These are phyloP conservation scores for Fusarium devonianum DNA, from an alignment of 2,329 filamentous ascomycete species.

Conservation along the genomic window DNA sequence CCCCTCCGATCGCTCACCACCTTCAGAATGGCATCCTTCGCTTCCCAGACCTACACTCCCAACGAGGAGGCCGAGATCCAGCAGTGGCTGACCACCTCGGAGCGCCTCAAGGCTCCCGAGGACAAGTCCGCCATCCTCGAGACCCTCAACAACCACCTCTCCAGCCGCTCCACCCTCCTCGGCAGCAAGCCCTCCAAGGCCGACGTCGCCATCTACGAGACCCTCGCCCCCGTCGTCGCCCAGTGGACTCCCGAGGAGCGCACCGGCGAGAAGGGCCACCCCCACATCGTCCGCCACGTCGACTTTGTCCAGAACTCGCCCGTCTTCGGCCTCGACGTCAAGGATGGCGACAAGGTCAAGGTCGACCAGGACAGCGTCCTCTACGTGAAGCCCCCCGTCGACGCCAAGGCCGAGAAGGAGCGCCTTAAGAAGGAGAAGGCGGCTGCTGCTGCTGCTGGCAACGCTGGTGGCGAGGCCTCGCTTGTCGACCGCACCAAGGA, in stretches of 20 bases:
- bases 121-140: slow-evolving; percentile 74
- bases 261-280: slow-evolving; percentile 87
- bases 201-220: slow-evolving; percentile 83
- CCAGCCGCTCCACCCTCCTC: slow-evolving; percentile 86
- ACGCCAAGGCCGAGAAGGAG: slow-evolving; percentile 96
- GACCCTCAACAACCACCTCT: slow-evolving; percentile 85
- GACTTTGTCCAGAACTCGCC: slow-evolving; percentile 95
- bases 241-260: slow-evolving; percentile 85
- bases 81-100: slow-evolving; percentile 84
- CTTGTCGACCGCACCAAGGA: slow-evolving; percentile 69
- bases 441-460: slow-evolving; percentile 64
- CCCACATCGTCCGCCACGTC: slow-evolving; percentile 88
- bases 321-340: slow-evolving; percentile 74
- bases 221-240: slow-evolving; percentile 77
- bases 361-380: slow-evolving; percentile 82
- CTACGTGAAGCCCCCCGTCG: slow-evolving; percentile 87
- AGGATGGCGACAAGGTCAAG: slow-evolving; percentile 75
- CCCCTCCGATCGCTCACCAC: slow-evolving; percentile 44
- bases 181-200: slow-evolving; percentile 89
- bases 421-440: slow-evolving; percentile 96
- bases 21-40: slow-evolving; percentile 69
- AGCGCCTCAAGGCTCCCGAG: slow-evolving; percentile 65
- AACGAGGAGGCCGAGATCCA: slow-evolving; percentile 86
- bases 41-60: slow-evolving; percentile 73
- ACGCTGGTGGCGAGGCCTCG: slow-evolving; percentile 57